A percentile compares a stretch with the other conserved stretches of the same genome.
Conservation (phyloP, 148 eudicot species). For the Camellia lanceoleosa region DNA sequence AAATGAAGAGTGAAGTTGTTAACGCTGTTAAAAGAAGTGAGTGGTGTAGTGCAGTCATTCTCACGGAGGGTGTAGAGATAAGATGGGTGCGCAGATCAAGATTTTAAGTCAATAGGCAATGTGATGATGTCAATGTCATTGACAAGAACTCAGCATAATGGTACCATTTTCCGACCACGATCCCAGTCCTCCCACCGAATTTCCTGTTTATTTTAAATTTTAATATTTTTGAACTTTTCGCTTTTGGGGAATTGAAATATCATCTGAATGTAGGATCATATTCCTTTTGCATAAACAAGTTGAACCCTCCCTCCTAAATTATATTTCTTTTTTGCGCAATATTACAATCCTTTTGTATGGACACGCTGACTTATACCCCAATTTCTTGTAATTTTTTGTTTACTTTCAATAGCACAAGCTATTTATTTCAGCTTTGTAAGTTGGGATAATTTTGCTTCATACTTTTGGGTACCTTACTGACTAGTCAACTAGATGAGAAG, state of each 20-base stretch:
- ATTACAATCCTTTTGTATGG: background rate
- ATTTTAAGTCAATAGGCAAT: background rate
- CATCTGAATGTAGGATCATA: background rate
- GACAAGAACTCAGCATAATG: background rate
- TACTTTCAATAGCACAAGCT: background rate
- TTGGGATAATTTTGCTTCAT: conserved; percentile 13
- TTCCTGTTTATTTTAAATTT: background rate
- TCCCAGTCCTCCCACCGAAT: background rate
- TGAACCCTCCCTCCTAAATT: background rate
- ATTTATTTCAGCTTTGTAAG: conserved; percentile 5
- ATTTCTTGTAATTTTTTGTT: background rate
- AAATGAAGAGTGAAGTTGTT: background rate
- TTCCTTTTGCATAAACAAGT: background rate
- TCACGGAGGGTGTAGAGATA: background rate
- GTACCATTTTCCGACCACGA: background rate
- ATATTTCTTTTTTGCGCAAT: too few relatives aligned
- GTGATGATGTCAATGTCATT: background rate
- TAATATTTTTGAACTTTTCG: background rate
- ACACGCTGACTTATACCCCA: background rate
- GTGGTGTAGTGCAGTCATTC: background rate
- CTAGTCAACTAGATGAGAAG: conserved; percentile 52
- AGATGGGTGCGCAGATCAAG: background rate
- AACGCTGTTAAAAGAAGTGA: background rate
- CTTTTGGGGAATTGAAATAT: background rate
- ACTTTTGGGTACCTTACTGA: conserved; percentile 57